Evolutionary conservation across 352 stramenopile species (phyloP).

Genomic region (Globisporangium lucens): DNA sequence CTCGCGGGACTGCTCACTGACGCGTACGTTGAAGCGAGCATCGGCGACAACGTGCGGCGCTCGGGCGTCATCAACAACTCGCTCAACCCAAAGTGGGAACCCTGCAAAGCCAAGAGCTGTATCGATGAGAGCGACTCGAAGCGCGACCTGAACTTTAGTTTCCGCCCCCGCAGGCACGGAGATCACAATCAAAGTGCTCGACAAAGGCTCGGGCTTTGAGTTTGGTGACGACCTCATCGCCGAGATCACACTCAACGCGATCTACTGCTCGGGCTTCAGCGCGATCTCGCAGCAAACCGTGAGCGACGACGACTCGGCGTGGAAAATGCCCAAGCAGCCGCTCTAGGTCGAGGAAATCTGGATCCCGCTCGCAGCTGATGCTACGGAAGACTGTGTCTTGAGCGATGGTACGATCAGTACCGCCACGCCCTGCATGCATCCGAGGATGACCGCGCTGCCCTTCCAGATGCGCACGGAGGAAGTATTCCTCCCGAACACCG

Average conservation of each 20-base stretch:
- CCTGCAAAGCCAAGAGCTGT: slow-evolving; percentile 47
- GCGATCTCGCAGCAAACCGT: slow-evolving; percentile 40
- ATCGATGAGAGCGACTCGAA: slow-evolving; percentile 37
- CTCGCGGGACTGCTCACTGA: slow-evolving; percentile 65
- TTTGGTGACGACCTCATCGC: slow-evolving; percentile 85
- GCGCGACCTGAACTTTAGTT: slow-evolving; percentile 83
- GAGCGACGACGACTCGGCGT: slow-evolving; percentile 56
- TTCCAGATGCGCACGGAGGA: slow-evolving; percentile 76
- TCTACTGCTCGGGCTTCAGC: slow-evolving; percentile 79
- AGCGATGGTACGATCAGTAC: neutral
- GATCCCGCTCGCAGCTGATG: slow-evolving; percentile 45
- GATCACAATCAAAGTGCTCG: slow-evolving; percentile 65
- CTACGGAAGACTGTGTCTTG: slow-evolving; percentile 8
- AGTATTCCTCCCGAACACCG: slow-evolving; percentile 41
- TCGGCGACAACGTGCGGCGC: slow-evolving; percentile 64
- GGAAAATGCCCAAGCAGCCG: slow-evolving; percentile 59
- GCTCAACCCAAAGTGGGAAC: slow-evolving; percentile 69
- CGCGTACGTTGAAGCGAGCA: slow-evolving; percentile 67
- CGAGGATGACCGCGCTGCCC: slow-evolving; percentile 67
- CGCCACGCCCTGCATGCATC: slow-evolving; percentile 55
- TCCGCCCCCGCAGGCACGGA: slow-evolving; percentile 72
- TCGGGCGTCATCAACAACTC: slow-evolving; percentile 37
- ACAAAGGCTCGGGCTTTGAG: slow-evolving; percentile 85
- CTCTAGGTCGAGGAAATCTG: slow-evolving; percentile 79
- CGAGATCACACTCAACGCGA: slow-evolving; percentile 62